Conservation (phyloP, 345 rosid species). For the Brassica rapa region DNA sequence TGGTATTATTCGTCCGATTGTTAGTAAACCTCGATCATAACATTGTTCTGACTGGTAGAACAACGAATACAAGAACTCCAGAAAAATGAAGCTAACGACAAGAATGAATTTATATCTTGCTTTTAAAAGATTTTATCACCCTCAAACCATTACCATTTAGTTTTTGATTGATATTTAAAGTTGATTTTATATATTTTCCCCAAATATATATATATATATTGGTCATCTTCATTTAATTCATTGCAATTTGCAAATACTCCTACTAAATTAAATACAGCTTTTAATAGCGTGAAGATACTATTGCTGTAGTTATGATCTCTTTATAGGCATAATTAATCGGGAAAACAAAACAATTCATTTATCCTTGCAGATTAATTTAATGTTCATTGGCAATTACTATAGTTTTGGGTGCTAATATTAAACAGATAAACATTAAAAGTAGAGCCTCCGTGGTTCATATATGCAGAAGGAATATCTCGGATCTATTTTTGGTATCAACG, state of each 20-base stretch:
- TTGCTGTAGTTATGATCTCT: neutral
- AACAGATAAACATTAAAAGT: conserved; percentile 29
- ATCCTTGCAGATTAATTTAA: conserved; percentile 21
- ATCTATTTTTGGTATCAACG: conserved; percentile 37
- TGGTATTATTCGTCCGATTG: neutral
- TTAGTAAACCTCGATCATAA: neutral
- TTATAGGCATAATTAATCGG: conserved; percentile 18
- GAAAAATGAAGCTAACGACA: neutral
- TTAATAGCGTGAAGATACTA: neutral
- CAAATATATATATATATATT: neutral
- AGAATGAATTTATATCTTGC: neutral
- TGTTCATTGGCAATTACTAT: neutral
- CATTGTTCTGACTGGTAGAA: neutral
- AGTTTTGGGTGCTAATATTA: conserved; percentile 19
- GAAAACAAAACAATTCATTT: conserved; percentile 27
- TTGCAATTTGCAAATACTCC: neutral
- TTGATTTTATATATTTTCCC: neutral
- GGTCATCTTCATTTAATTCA: neutral
- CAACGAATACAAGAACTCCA: neutral
- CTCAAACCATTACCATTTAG: neutral
- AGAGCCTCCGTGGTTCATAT: conserved; percentile 48
- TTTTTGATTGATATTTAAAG: neutral
- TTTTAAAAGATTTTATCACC: neutral
- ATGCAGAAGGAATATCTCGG: conserved; percentile 46
- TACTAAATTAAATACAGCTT: neutral